Evolutionary conservation across 495 filamentous ascomycete species (phyloP).

Genomic region (Xylaria intraflava): DNA sequence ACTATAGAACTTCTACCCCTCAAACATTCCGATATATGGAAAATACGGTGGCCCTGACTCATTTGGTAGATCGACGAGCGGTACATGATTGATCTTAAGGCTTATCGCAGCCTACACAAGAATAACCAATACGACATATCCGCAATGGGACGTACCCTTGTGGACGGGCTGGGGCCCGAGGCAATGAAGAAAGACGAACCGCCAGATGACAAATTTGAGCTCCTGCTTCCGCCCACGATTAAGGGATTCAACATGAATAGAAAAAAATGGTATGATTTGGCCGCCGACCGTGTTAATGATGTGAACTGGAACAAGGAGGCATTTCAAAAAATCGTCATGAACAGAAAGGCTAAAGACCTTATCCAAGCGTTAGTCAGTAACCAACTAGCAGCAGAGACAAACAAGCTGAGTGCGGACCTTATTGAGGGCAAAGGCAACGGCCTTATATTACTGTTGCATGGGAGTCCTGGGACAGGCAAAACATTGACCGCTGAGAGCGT

Average conservation of each 20-base stretch:
- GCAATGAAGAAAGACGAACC: neutral
- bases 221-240: neutral
- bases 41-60: no score
- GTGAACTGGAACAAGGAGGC: slow-evolving; percentile 44
- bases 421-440: slow-evolving; percentile 44
- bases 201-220: neutral
- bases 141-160: neutral
- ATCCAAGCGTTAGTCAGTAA: slow-evolving; percentile 38
- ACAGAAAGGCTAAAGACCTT: slow-evolving; percentile 39
- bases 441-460: slow-evolving; percentile 37
- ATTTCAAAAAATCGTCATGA: slow-evolving; percentile 45
- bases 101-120: neutral
- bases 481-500: slow-evolving; percentile 44
- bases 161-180: slow-evolving; percentile 28
- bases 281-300: slow-evolving; percentile 17
- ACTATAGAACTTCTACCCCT: no score
- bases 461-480: slow-evolving; percentile 38
- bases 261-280: no score
- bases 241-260: no score
- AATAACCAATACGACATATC: neutral
- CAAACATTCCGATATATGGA: no score
- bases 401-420: slow-evolving; percentile 28
- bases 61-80: no score
- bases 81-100: slow-evolving; percentile 1
- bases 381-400: slow-evolving; percentile 10